Evolutionary conservation across 164 flowering plant species (phyloP), one percentile per base, ranked within the genome.

Genomic region (Magnolia kwangsiensis): DNA sequence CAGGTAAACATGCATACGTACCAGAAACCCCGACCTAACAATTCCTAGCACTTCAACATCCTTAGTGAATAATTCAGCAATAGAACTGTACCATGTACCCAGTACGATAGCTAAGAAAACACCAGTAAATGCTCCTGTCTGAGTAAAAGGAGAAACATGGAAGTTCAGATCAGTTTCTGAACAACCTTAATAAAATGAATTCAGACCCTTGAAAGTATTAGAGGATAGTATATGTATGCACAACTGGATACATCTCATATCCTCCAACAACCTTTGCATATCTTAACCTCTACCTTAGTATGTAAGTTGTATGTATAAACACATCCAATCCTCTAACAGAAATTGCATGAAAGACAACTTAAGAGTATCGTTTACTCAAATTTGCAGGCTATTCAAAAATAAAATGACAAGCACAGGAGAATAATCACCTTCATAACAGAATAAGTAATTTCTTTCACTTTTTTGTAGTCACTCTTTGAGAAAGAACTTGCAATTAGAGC

Each of bases 51-150:
- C 98, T 74, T 88, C 91, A n/a, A 80, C 61, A 70, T 94, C 98
- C 82, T 89, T 88, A 67, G 98, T 90, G 80, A 96, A 96, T 69
- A 91, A 76, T 23, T 87, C 79, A 24, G 96, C 87, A 31, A 96
- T 67, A 65, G 88, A 80, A 75, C 95, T 84, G 82, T 90, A 92
- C 72, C 95, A 88, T 21, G 82, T 37, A 49, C 91, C 90, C 80
- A 96, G 78, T 59, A 89, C 74, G 24, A 74, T 82, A 78, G 97
- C 89, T 85, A 94, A 82, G 72, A 74, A 70, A 78, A 88, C 77
- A 45, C 99, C 99, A 2, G 95, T 79, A 63, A 90, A 8, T 51
- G 92, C 59, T 69, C 97, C 98, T 45, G 85, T 86, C 99, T 94
- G 92, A 20, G 18, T 6, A 29, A 23, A 59, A 37, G 61, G n/a